Evolutionary conservation across 2,329 filamentous ascomycete species (phyloP).

Genomic region (Aspergillus ochraceus): DNA sequence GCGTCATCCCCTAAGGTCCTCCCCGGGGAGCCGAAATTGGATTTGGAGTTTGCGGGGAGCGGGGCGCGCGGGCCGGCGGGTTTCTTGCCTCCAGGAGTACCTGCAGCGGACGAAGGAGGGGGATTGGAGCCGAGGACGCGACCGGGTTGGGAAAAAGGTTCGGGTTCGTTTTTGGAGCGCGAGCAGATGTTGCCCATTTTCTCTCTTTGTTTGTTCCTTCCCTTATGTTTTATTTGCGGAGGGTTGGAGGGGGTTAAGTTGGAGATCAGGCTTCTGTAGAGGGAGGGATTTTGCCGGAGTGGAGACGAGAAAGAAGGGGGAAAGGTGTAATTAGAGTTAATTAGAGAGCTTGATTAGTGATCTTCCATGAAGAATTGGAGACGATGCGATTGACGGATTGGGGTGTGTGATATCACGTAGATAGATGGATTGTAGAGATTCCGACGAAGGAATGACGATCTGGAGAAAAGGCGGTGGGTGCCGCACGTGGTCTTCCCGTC

Average conservation of each 20-base stretch:
- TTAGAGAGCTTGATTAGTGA: background rate
- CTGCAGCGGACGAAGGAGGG: conserved; percentile 29
- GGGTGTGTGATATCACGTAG: too few species aligned
- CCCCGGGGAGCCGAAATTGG: conserved; percentile 48
- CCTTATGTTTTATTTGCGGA: background rate
- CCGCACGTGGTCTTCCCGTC: conserved; percentile 5
- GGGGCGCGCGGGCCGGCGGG: conserved; percentile 52
- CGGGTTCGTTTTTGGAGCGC: conserved; percentile 60
- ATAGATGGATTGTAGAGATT: background rate
- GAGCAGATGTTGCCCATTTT: conserved; percentile 86
- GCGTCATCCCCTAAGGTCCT: conserved; percentile 63
- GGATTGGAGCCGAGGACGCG: conserved; percentile 64
- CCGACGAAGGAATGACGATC: conserved; percentile 1
- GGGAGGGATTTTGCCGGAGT: too few species aligned
- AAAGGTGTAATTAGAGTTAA: background rate
- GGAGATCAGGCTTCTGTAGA: background rate
- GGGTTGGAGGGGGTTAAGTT: conserved; percentile 2
- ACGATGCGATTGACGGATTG: too few species aligned
- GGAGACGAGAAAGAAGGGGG: too few species aligned
- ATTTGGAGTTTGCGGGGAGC: conserved; percentile 48
- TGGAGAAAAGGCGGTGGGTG: conserved; percentile 5
- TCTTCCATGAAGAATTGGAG: background rate
- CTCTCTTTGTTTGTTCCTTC: background rate
- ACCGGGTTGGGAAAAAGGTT: conserved; percentile 71
- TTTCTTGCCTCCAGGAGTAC: conserved; percentile 19